Evolutionary conservation across 208 protist species (phyloP).

Genomic region (Leishmania guyanensis): DNA sequence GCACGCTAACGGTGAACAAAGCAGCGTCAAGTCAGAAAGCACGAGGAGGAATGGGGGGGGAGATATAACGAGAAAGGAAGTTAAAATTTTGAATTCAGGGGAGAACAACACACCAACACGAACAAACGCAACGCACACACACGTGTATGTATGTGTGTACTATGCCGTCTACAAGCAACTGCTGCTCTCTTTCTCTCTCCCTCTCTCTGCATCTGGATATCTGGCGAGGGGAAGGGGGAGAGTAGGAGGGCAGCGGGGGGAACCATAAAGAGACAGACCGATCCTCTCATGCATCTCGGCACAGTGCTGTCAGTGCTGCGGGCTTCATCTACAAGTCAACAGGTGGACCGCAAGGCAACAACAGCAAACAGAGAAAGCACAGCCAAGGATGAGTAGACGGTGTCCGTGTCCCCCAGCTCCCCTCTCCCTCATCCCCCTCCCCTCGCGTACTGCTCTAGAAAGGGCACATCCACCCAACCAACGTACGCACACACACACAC

Average conservation of each 20-base stretch:
- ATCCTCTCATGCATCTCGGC: too few relatives aligned
- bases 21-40: not conserved
- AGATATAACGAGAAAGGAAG: not conserved
- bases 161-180: not conserved
- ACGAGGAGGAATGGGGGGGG: not conserved
- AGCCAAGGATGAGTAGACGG: not conserved
- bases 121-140: constrained; percentile 2
- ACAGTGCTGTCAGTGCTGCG: too few relatives aligned
- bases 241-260: not conserved
- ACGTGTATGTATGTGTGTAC: not conserved
- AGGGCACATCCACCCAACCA: not conserved
- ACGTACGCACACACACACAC: not conserved
- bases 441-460: not conserved
- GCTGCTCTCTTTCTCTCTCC: constrained; percentile 1
- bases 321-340: too few relatives aligned
- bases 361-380: not conserved
- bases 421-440: not conserved
- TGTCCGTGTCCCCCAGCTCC: not conserved
- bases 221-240: not conserved
- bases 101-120: constrained; percentile 4
- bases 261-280: too few relatives aligned
- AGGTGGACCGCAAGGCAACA: too few relatives aligned
- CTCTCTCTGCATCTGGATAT: not conserved
- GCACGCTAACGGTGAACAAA: not conserved
- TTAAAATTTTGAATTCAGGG: not conserved